Base-by-base conservation (phyloP, 1,284 basidiomycete species). In the Mixia osmundae region DNA sequence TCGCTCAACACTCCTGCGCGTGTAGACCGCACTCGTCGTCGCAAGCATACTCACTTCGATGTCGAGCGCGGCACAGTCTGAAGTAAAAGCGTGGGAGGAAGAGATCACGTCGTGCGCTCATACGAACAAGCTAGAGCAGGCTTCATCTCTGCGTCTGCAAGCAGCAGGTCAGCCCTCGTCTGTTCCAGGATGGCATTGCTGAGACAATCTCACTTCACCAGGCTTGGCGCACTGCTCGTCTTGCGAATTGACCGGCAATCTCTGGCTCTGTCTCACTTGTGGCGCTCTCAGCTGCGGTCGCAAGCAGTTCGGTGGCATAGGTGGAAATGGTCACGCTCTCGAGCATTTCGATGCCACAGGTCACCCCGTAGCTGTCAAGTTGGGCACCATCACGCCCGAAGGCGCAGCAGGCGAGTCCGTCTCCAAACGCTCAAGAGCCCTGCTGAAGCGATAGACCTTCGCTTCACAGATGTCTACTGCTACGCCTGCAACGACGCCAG, bases 31-130 rank as follows among this genome's bases (percentile, higher is more conserved):
- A 38, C 51, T 60, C 0, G 61, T 85, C 8, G 61, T 72, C 3
- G 62, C 70, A n/a, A 71, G 68, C 0, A 65, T 91, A 38, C 73
- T 91, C 69, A 62, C 65, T 2, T 72, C 82, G 1, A 62, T 83
- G 47, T 82, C 82, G 0, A 89, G 83, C 0, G 75, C 80, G 0
- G 76, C 83, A 36, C 76, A 85, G 51, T 79, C 74, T 1, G 85
- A 95, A 52, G 79, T 99, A 39, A 77, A 94, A 57, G 79, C 87
- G 2, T 99, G 91, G 89, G 82, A 91, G 52, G 85, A 95, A 56
- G 89, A 95, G 52, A 75, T 94, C 22, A 52, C 65, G 0, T 58
- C 78, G 3, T 97, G 89, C 61, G 72, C 80, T 51, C 89, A 97
- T 51, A 78, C 82, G 0, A 59, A 76, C 7, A 69, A 69, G 10